These are phyloP conservation scores for Cryptococcus neoformans DNA, from an alignment of 1,284 basidiomycete species.

Conservation along the genomic window DNA sequence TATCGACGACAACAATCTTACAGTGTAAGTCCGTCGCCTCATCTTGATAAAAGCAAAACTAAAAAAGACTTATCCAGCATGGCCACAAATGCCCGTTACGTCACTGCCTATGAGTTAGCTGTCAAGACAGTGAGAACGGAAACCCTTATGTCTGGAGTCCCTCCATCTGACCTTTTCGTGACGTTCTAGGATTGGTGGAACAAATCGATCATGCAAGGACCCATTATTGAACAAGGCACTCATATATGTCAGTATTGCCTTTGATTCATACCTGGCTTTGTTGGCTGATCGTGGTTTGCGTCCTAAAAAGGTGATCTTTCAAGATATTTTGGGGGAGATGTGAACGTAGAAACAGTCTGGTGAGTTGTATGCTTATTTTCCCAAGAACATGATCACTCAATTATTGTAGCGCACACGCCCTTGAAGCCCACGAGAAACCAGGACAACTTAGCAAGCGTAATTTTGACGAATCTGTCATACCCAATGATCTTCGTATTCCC, in stretches of 20 bases:
- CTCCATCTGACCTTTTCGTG: neutral
- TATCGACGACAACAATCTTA: conserved; percentile 54
- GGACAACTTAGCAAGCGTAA: conserved; percentile 51
- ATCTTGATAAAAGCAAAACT: neutral
- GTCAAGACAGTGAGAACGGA: conserved; percentile 29
- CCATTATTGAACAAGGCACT: conserved; percentile 56
- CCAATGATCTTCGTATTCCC: conserved; percentile 45
- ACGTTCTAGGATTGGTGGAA: conserved; percentile 54
- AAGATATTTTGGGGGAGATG: conserved; percentile 56
- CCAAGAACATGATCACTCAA: neutral
- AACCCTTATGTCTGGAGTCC: neutral
- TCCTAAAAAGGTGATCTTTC: conserved; percentile 46
- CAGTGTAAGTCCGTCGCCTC: conserved; percentile 36
- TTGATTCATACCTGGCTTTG: too few relatives aligned
- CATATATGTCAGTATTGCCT: conserved; percentile 40
- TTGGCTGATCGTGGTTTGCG: too few relatives aligned
- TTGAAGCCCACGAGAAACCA: conserved; percentile 49
- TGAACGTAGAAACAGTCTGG: conserved; percentile 51
- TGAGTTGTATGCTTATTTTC: conserved; percentile 28
- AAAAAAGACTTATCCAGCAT: conserved; percentile 30
- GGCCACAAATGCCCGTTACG: conserved; percentile 53
- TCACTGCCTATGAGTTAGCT: conserved; percentile 50
- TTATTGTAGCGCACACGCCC: conserved; percentile 26
- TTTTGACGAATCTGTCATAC: conserved; percentile 51
- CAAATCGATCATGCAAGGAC: conserved; percentile 51